phyloP scores from a whole-genome alignment of 768 basidiomycete genomes.

The Lactifluus piperatus region DNA sequence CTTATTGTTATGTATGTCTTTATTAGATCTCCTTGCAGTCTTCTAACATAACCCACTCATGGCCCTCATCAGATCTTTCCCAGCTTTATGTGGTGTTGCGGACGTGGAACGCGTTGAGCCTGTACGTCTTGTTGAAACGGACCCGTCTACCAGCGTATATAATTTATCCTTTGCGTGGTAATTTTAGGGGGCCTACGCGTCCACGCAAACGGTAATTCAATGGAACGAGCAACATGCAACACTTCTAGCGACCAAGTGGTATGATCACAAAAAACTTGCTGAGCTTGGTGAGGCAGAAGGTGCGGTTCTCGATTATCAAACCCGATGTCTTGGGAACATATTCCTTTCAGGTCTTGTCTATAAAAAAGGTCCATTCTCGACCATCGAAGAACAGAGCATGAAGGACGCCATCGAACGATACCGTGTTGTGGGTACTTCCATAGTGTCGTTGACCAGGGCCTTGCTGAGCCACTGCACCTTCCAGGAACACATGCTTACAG shows the following conservation, averaged over 20 bases:
- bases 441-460: neutral
- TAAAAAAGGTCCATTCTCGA: neutral
- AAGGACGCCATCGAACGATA: neutral
- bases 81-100: neutral
- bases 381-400: conserved; percentile 1
- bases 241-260: conserved; percentile 5
- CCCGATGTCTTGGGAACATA: neutral
- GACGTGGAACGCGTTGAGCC: neutral
- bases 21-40: conserved; percentile 1
- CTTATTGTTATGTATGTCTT: conserved; percentile 5
- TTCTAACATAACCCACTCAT: neutral
- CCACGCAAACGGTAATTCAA: neutral
- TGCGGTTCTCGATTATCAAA: neutral
- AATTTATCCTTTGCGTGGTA: neutral
- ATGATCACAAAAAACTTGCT: neutral
- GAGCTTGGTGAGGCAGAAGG: conserved; percentile 2
- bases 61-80: neutral
- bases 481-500: neutral
- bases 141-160: neutral
- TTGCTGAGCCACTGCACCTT: neutral
- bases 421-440: conserved; percentile 1
- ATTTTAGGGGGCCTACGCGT: neutral
- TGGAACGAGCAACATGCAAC: neutral
- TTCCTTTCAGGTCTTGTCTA: neutral
- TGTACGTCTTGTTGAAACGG: neutral